Base-by-base conservation (phyloP, 2,329 filamentous ascomycete species). In the Cladosporium sp. region DNA sequence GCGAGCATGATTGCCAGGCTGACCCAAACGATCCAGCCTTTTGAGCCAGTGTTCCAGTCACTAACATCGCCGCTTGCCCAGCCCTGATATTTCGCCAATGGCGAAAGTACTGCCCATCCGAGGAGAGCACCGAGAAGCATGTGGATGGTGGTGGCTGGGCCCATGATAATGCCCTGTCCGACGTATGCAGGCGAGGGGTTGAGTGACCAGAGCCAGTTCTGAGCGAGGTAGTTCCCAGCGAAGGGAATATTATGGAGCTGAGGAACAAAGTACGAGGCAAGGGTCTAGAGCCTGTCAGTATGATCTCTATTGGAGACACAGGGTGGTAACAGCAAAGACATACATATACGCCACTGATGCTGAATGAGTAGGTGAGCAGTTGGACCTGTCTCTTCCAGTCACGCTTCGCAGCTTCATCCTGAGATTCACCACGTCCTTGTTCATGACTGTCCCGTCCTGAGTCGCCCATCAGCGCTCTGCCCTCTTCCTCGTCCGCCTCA, bases 21-120 rank as follows among this genome's bases (percentile, higher is more conserved):
- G 2, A 96, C 85, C 95, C 95, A 99, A 0, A 99, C 92, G 67
- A 99, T 98, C 95, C 95, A 99, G 47, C 94, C 95, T 80, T 98
- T 97, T 76, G 92, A 97, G 11, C 95, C 95, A 18, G 85, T 87
- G 67, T 94, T 91, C 95, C 95, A 99, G 76, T 96, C 91, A 65
- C 87, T 85, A 0, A 97, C 92, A 1, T 88, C 85, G 0, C 93
- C 95, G 2, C 93, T 91, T 11, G 95, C 95, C 95, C 95, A 99
- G 2, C 91, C 92, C 71, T 86, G 87, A 65, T 84, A 81, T 77
- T 97, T 97, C 4, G 95, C 93, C 8, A 98, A 78, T 1, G 95
- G 95, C 3, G 93, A 97, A 1, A 99, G 83, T 6, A 98, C 77
- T 0, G 88, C 95, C 95, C 95, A 99, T 30, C 95, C 95, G 11